These are phyloP conservation scores for Cladophialophora carrionii DNA, from an alignment of 2,329 filamentous ascomycete species.

Conservation along the genomic window DNA sequence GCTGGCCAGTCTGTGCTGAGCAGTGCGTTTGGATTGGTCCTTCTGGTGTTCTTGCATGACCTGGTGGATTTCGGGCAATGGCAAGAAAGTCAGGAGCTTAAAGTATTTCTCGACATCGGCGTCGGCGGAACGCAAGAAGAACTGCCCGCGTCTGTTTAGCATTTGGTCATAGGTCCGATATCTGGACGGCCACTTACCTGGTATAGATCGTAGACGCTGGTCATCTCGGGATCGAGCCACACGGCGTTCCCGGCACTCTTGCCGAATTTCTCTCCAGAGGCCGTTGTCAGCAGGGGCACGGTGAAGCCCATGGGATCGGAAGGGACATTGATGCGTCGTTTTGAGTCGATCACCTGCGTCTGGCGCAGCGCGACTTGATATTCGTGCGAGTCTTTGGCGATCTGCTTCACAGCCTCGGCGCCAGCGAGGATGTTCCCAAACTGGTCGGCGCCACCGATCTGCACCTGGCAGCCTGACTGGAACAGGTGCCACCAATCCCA, in stretches of 20 bases:
- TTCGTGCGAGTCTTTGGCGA: conserved; percentile 61
- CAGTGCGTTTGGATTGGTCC: conserved; percentile 71
- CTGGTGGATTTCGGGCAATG: conserved; percentile 66
- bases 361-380: conserved; percentile 40
- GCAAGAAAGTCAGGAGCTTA: conserved; percentile 88
- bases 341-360: conserved; percentile 21
- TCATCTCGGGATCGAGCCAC: conserved; percentile 85
- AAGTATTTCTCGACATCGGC: conserved; percentile 78
- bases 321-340: conserved; percentile 38
- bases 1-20: conserved; percentile 79
- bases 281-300: conserved; percentile 83
- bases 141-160: conserved; percentile 54
- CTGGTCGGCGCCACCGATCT: conserved; percentile 94
- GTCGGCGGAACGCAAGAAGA: conserved; percentile 82
- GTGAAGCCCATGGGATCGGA: conserved; percentile 78
- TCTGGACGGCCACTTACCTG: conserved; percentile 51
- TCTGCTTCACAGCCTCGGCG: conserved; percentile 78
- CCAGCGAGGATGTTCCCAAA: conserved; percentile 94
- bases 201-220: conserved; percentile 82
- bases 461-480: conserved; percentile 71
- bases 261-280: conserved; percentile 86
- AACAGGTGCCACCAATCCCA: conserved; percentile 97
- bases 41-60: conserved; percentile 69
- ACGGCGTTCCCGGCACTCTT: conserved; percentile 93
- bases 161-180: not conserved